phyloP scores from a whole-genome alignment of 805 yeast genomes.

The Sungouiella thailandica region DNA sequence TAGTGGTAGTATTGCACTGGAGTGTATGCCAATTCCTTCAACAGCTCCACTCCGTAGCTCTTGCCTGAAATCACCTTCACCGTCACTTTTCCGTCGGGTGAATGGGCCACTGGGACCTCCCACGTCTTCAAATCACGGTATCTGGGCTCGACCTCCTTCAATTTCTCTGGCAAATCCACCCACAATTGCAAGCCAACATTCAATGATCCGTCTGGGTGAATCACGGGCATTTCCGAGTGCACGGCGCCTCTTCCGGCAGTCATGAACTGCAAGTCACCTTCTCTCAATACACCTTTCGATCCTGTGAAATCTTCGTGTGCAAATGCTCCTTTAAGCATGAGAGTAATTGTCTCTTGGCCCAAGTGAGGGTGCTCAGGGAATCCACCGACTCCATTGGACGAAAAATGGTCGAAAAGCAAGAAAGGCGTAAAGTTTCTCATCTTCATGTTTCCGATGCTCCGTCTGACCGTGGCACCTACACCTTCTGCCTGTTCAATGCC shows the following conservation, averaged over 20 bases:
- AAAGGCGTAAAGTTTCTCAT: conserved; percentile 79
- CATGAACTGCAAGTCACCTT: conserved; percentile 91
- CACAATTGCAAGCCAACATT: conserved; percentile 70
- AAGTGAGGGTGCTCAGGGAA: conserved; percentile 83
- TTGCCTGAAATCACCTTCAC: conserved; percentile 77
- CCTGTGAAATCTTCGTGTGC: conserved; percentile 90
- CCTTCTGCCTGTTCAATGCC: conserved; percentile 80
- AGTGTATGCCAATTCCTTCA: conserved; percentile 72
- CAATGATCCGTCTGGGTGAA: conserved; percentile 27
- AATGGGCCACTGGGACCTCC: conserved; percentile 67
- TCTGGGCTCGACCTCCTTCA: conserved; percentile 49
- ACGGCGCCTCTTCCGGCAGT: conserved; percentile 87
- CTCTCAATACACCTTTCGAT: conserved; percentile 63
- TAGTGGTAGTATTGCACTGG: conserved; percentile 70
- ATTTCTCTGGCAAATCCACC: conserved; percentile 28
- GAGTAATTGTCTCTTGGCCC: conserved; percentile 79
- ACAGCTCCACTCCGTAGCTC: conserved; percentile 69
- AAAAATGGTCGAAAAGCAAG: conserved; percentile 76
- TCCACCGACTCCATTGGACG: conserved; percentile 59
- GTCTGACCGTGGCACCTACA: conserved; percentile 79
- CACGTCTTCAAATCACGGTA: conserved; percentile 68
- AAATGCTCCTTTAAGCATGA: conserved; percentile 58
- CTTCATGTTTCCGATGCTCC: conserved; percentile 67
- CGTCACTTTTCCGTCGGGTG: conserved; percentile 55
- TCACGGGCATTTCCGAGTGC: conserved; percentile 82